These are phyloP conservation scores for Tricholomella constricta DNA, from an alignment of 768 basidiomycete species.

Conservation along the genomic window DNA sequence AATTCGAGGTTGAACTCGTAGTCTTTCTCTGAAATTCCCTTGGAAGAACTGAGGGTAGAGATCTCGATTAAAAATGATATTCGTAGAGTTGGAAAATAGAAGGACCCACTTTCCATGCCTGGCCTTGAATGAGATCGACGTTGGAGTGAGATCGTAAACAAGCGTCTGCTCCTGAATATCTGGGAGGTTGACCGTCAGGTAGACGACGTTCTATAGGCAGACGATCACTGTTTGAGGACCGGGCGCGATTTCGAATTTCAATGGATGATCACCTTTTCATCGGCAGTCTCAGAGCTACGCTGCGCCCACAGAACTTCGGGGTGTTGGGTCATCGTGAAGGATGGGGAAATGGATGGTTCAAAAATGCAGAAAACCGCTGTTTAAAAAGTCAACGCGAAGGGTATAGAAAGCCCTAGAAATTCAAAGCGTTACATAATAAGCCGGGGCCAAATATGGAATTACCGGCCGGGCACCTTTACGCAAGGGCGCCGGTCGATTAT, in stretches of 20 bases:
- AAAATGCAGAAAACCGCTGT: constrained; percentile 24
- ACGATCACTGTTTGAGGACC: constrained; percentile 16
- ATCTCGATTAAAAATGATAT: constrained; percentile 10
- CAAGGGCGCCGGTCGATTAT: not conserved
- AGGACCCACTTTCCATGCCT: constrained; percentile 59
- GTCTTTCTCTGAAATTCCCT: constrained; percentile 52
- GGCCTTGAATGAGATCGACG: constrained; percentile 64
- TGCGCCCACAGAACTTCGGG: constrained; percentile 97
- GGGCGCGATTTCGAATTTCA: constrained; percentile 21
- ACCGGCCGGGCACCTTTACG: not conserved
- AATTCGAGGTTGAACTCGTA: constrained; percentile 80
- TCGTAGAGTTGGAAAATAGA: not conserved
- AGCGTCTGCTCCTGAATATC: constrained; percentile 64
- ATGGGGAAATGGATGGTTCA: constrained; percentile 14
- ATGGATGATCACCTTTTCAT: constrained; percentile 60
- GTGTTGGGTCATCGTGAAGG: constrained; percentile 51
- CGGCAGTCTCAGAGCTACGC: constrained; percentile 67
- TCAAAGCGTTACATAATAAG: constrained; percentile 19
- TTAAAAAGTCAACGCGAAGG: constrained; percentile 11
- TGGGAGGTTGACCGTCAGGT: constrained; percentile 81
- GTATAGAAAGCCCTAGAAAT: constrained; percentile 48
- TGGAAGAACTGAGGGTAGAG: constrained; percentile 30
- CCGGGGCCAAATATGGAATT: constrained; percentile 11
- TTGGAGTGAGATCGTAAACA: constrained; percentile 59
- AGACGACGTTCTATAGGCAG: constrained; percentile 74